Evolutionary conservation across 2,329 filamentous ascomycete species (phyloP).

Genomic region (Hyphodiscus sp.): DNA sequence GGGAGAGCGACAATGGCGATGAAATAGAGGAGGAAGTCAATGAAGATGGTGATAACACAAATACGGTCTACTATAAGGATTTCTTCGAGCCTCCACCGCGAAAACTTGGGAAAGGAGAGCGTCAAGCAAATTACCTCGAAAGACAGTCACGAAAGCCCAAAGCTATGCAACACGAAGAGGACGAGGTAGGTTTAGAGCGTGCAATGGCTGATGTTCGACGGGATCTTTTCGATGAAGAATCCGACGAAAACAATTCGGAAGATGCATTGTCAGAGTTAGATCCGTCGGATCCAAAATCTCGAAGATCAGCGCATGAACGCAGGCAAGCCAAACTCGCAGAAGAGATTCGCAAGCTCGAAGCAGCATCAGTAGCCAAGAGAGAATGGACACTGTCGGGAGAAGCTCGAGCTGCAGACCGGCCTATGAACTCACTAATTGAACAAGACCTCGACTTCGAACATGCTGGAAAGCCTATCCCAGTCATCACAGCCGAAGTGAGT

Average conservation of each 20-base stretch:
- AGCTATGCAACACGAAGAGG: constrained; percentile 36
- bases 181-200: constrained; percentile 65
- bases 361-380: constrained; percentile 80
- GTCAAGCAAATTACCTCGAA: constrained; percentile 35
- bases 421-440: constrained; percentile 86
- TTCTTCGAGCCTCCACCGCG: constrained; percentile 84
- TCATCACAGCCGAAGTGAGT: constrained; percentile 85
- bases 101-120: constrained; percentile 52
- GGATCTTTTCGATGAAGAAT: constrained; percentile 80
- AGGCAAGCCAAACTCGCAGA: constrained; percentile 78
- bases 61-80: constrained; percentile 84
- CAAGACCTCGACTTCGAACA: constrained; percentile 95
- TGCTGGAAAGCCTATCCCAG: constrained; percentile 86
- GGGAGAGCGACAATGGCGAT: constrained; percentile 58
- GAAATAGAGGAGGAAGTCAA: constrained; percentile 51
- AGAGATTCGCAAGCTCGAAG: constrained; percentile 87
- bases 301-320: constrained; percentile 78
- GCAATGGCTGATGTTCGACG: constrained; percentile 83
- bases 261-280: constrained; percentile 60
- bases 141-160: constrained; percentile 35
- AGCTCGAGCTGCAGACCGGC: constrained; percentile 73
- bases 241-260: constrained; percentile 58
- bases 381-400: constrained; percentile 90
- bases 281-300: constrained; percentile 63
- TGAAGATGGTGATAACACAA: constrained; percentile 60